phyloP scores from a whole-genome alignment of 495 filamentous ascomycete species.

The Hypoxylon perforatum region DNA sequence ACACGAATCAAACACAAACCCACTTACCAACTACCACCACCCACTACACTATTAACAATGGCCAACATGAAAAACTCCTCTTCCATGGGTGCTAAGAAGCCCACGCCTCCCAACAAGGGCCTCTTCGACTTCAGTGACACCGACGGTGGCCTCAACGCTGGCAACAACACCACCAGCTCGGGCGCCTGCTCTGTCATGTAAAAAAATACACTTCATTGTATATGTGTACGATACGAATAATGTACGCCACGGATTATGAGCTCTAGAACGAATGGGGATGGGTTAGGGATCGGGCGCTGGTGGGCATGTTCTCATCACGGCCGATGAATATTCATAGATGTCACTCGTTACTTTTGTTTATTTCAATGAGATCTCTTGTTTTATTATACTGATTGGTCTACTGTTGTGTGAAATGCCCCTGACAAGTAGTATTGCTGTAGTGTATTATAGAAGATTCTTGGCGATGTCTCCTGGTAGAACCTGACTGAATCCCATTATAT shows the following conservation, averaged over 20 bases:
- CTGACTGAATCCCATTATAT: not conserved
- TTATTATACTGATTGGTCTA: not conserved
- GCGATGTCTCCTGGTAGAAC: not conserved
- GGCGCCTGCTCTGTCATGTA: slow-evolving; percentile 34
- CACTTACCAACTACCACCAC: not conserved
- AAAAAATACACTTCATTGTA: not conserved
- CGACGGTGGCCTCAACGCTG: slow-evolving; percentile 12
- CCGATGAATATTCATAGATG: not conserved
- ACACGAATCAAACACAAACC: not conserved
- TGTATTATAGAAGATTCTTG: not conserved
- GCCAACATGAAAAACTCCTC: slow-evolving; percentile 24
- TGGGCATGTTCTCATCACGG: slow-evolving; percentile 5
- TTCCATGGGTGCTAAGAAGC: slow-evolving; percentile 20
- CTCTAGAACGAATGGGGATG: too few species aligned
- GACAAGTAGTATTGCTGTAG: not conserved
- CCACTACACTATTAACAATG: slow-evolving; percentile 17
- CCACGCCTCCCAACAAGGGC: slow-evolving; percentile 27
- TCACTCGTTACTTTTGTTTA: slow-evolving; percentile 25
- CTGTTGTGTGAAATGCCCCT: not conserved
- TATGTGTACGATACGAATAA: slow-evolving; percentile 11
- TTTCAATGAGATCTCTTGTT: slow-evolving; percentile 3
- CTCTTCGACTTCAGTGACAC: slow-evolving; percentile 40
- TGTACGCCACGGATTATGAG: not conserved
- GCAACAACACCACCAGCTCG: slow-evolving; percentile 11
- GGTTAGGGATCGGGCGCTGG: slow-evolving; percentile 2